Evolutionary conservation across 2,329 filamentous ascomycete genomes (phyloP).

Genomic region (Aspergillus felis): DNA sequence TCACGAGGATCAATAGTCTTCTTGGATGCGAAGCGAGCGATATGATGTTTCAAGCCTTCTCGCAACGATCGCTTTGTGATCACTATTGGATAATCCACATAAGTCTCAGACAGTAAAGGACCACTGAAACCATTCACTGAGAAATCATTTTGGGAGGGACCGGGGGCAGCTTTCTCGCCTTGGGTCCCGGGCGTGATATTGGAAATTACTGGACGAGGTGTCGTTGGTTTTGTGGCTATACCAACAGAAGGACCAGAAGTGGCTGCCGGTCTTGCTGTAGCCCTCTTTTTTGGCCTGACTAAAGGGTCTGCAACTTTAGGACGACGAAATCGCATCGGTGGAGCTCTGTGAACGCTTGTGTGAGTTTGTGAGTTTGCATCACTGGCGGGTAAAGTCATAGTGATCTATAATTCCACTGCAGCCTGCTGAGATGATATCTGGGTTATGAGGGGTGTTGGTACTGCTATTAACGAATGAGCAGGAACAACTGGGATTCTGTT

Average conservation of each 20-base stretch:
- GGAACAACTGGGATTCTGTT: neutral
- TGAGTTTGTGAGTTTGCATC: slow-evolving; percentile 46
- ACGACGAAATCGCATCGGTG: slow-evolving; percentile 44
- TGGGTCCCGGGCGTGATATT: slow-evolving; percentile 16
- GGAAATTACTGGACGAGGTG: slow-evolving; percentile 17
- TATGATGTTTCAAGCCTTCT: slow-evolving; percentile 77
- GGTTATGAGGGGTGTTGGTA: neutral
- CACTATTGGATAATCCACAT: slow-evolving; percentile 64
- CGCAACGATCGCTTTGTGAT: slow-evolving; percentile 78
- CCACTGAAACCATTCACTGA: slow-evolving; percentile 42
- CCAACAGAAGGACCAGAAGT: slow-evolving; percentile 19
- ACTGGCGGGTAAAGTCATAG: slow-evolving; percentile 39
- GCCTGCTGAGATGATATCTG: neutral
- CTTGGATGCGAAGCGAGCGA: slow-evolving; percentile 73
- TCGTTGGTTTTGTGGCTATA: slow-evolving; percentile 22
- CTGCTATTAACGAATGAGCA: neutral
- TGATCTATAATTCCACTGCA: slow-evolving; percentile 1
- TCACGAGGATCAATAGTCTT: slow-evolving; percentile 65
- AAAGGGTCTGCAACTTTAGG: slow-evolving; percentile 58
- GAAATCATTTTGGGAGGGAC: slow-evolving; percentile 26
- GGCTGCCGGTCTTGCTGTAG: slow-evolving; percentile 22
- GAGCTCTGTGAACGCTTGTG: slow-evolving; percentile 45
- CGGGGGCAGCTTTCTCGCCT: slow-evolving; percentile 17
- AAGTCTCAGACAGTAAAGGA: slow-evolving; percentile 36
- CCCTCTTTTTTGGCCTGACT: slow-evolving; percentile 56